Percentiles rank a stretch among this genome's conserved stretches.
Conservation (phyloP, 176 grass and related monocot species). For the Saccharum spontaneum region DNA sequence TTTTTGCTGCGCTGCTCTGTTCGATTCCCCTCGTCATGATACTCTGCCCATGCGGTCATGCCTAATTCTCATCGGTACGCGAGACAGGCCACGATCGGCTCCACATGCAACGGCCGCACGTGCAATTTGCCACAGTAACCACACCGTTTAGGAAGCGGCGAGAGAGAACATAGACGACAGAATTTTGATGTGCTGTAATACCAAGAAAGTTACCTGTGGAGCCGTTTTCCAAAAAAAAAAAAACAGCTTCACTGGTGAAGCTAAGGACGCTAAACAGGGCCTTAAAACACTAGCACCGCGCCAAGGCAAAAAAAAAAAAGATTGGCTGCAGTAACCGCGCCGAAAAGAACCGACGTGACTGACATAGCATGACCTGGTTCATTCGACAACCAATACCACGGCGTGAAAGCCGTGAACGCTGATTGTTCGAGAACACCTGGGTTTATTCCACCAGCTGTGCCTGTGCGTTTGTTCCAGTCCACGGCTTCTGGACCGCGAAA, state of each 20-base stretch:
- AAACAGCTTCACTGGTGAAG: too few relatives aligned
- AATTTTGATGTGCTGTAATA: neutral
- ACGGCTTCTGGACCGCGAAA: slow-evolving; percentile 40
- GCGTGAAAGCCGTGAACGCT: neutral
- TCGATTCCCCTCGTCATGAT: neutral
- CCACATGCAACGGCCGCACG: neutral
- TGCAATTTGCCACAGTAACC: neutral
- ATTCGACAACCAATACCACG: neutral
- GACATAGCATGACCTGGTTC: neutral
- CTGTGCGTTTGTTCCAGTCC: neutral
- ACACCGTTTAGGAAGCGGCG: neutral
- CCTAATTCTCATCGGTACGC: neutral
- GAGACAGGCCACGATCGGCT: neutral
- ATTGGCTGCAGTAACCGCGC: neutral
- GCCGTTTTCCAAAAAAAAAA: too few relatives aligned
- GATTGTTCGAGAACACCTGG: slow-evolving; percentile 4
- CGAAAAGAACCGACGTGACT: neutral
- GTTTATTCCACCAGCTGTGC: slow-evolving; percentile 18
- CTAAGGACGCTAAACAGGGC: too few relatives aligned
- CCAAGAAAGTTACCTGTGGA: too few relatives aligned
- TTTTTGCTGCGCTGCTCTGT: neutral
- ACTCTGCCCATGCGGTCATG: neutral
- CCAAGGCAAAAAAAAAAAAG: neutral
- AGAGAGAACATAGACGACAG: neutral
- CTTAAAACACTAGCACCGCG: neutral